These are phyloP conservation scores for Lindgomyces ingoldianus DNA, from an alignment of 495 filamentous ascomycete species.

Conservation along the genomic window DNA sequence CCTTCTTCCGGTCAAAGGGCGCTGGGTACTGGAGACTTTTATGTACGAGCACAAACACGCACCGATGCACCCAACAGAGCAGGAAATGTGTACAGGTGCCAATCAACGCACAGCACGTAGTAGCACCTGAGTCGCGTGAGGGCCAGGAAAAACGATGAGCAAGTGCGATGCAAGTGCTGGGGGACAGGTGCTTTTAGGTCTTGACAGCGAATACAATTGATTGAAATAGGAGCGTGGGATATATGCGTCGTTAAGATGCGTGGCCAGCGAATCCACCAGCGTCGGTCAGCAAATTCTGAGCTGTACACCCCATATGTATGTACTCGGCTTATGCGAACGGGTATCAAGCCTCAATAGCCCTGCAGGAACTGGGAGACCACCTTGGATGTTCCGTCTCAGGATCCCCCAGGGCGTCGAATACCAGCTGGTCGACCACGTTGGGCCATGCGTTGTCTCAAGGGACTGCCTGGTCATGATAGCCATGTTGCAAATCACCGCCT, in stretches of 20 bases:
- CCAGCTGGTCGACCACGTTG: neutral
- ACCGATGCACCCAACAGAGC: slow-evolving; percentile 6
- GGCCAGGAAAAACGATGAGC: neutral
- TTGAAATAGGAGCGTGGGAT: slow-evolving; percentile 14
- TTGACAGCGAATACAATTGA: slow-evolving; percentile 32
- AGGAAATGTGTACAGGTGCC: slow-evolving; percentile 7
- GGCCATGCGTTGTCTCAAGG: neutral
- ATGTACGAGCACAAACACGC: slow-evolving; percentile 32
- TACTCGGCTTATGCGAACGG: slow-evolving; percentile 30
- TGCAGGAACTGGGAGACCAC: slow-evolving; percentile 1
- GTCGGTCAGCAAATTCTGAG: neutral
- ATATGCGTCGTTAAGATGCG: slow-evolving; percentile 20
- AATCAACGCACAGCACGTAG: slow-evolving; percentile 33
- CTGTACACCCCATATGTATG: neutral
- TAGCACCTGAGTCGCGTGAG: slow-evolving; percentile 34
- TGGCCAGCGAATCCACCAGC: slow-evolving; percentile 7
- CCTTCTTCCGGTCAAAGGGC: neutral
- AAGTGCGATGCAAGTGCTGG: neutral
- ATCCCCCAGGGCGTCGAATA: neutral
- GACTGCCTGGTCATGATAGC: neutral
- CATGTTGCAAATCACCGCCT: neutral
- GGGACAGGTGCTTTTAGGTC: neutral
- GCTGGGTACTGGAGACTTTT: slow-evolving; percentile 16
- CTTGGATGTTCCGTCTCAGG: slow-evolving; percentile 15
- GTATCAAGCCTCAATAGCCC: neutral